phyloP scores from a whole-genome alignment of 768 basidiomycete species.

The Lactarius vividus region DNA sequence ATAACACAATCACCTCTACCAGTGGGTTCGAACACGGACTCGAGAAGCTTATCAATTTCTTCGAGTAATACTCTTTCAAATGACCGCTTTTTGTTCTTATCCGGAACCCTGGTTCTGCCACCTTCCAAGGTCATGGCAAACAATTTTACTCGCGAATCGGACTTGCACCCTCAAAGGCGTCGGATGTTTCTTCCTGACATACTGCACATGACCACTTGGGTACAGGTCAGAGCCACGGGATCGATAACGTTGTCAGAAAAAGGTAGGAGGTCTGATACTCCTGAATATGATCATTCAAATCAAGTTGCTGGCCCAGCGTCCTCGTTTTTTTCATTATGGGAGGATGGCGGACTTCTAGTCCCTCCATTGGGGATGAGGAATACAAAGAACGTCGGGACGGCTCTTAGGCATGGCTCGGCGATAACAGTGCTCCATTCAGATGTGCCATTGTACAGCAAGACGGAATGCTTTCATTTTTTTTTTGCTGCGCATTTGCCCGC shows the following conservation, averaged over 20 bases:
- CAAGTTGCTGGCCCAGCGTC: not conserved
- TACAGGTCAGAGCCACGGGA: constrained; percentile 3
- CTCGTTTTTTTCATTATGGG: constrained; percentile 6
- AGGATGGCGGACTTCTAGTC: not conserved
- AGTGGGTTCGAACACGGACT: not conserved
- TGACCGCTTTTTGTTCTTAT: not conserved
- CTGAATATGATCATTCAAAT: not conserved
- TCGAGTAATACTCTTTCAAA: not conserved
- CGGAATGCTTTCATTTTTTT: not conserved
- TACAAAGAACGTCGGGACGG: not conserved
- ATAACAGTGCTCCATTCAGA: not conserved
- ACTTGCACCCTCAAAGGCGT: not conserved
- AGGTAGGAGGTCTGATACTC: constrained; percentile 2
- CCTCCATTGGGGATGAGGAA: not conserved
- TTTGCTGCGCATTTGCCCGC: not conserved
- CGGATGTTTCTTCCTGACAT: not conserved
- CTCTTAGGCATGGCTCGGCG: not conserved
- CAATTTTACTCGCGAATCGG: not conserved
- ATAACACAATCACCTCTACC: not conserved
- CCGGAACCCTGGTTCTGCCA: not conserved
- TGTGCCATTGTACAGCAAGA: not conserved
- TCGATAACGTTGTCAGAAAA: not conserved
- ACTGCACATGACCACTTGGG: not conserved
- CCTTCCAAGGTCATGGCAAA: not conserved
- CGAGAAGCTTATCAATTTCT: not conserved